phyloP scores from a whole-genome alignment of 2,329 filamentous ascomycete genomes.

The Exophiala dermatitidis region DNA sequence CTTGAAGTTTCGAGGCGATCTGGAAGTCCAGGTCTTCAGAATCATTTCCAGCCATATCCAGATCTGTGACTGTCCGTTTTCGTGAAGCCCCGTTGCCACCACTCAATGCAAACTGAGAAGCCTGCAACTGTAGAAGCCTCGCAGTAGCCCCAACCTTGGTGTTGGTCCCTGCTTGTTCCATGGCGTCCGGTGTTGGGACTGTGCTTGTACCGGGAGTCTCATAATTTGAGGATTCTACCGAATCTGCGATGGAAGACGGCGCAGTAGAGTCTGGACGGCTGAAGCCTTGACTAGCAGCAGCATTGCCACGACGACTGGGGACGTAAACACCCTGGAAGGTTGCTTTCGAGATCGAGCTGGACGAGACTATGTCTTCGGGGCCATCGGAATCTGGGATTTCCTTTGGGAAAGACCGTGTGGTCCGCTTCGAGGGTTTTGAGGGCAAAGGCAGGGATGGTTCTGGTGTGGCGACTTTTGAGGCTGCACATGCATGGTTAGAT shows the following conservation, averaged over 20 bases:
- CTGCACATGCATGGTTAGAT: background rate
- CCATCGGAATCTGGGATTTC: slow-evolving; percentile 27
- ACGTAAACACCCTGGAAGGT: slow-evolving; percentile 21
- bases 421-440: slow-evolving; percentile 6
- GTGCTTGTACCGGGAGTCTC: slow-evolving; percentile 59
- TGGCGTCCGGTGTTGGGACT: slow-evolving; percentile 44
- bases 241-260: slow-evolving; percentile 36
- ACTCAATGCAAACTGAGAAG: slow-evolving; percentile 43
- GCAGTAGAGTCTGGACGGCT: slow-evolving; percentile 32
- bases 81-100: slow-evolving; percentile 25
- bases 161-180: slow-evolving; percentile 27
- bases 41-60: slow-evolving; percentile 37
- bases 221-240: slow-evolving; percentile 42
- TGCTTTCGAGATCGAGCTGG: slow-evolving; percentile 8
- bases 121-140: slow-evolving; percentile 42
- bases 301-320: slow-evolving; percentile 1
- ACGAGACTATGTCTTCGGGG: slow-evolving; percentile 11
- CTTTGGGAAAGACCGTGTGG: slow-evolving; percentile 9
- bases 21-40: slow-evolving; percentile 40
- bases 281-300: slow-evolving; percentile 1
- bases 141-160: slow-evolving; percentile 37
- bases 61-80: slow-evolving; percentile 39
- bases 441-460: slow-evolving; percentile 12
- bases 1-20: slow-evolving; percentile 52
- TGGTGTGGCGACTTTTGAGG: slow-evolving; percentile 20